Percentiles rank a stretch among this genome's conserved stretches.
These are phyloP conservation scores for Platismatia glauca DNA, from an alignment of 495 filamentous ascomycete species.

Conservation along the genomic window DNA sequence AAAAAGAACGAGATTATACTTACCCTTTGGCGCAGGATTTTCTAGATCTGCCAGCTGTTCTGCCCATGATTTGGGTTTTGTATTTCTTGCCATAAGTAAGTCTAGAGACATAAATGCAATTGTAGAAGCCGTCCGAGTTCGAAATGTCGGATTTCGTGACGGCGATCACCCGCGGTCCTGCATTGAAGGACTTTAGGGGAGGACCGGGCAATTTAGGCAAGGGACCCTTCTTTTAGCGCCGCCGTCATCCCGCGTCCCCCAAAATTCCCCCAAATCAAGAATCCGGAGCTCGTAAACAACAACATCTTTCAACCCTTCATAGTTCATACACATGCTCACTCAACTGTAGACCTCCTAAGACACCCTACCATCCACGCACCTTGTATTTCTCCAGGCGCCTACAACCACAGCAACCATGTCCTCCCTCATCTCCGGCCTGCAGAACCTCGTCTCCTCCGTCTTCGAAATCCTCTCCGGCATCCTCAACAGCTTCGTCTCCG, in stretches of 20 bases:
- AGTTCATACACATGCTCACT: no score
- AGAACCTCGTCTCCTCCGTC: constrained; percentile 34
- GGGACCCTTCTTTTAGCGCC: not conserved
- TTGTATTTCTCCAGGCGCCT: no score
- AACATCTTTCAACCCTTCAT: not conserved
- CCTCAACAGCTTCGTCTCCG: constrained; percentile 27
- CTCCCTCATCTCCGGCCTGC: constrained; percentile 29
- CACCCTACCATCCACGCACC: no score
- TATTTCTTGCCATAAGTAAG: constrained; percentile 28
- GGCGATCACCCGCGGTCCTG: not conserved
- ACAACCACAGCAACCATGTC: constrained; percentile 26
- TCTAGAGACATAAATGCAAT: not conserved
- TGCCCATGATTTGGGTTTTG: constrained; percentile 39
- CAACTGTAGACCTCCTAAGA: no score
- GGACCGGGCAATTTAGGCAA: not conserved
- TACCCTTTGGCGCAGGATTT: constrained; percentile 54
- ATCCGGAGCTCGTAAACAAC: not conserved
- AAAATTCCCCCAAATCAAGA: constrained; percentile 1
- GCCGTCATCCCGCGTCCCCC: not conserved
- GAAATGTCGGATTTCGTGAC: not conserved
- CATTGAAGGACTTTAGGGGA: no score
- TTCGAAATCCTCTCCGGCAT: constrained; percentile 25
- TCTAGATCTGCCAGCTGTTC: constrained; percentile 59
- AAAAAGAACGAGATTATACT: constrained; percentile 1
- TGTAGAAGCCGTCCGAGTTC: not conserved